Evolutionary conservation across 2,329 filamentous ascomycete genomes (phyloP).

Genomic region (Orbilia quercus): DNA sequence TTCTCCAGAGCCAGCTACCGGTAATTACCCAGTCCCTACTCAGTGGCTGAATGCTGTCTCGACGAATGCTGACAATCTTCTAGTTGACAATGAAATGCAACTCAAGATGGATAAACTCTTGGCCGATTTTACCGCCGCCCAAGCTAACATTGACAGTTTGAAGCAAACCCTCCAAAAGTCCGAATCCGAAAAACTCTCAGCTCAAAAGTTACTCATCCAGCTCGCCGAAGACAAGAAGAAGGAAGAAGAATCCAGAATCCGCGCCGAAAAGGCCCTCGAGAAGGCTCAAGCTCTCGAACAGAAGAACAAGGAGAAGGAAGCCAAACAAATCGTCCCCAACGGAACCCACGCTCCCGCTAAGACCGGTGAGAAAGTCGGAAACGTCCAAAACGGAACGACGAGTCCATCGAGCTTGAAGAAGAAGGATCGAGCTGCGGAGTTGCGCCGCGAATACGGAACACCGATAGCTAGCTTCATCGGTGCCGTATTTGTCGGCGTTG

Average conservation of each 20-base stretch:
- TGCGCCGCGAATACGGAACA: constrained; percentile 66
- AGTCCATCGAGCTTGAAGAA: constrained; percentile 63
- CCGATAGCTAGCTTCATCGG: constrained; percentile 85
- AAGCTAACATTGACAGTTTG: constrained; percentile 41
- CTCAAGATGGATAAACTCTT: constrained; percentile 47
- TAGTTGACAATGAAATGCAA: constrained; percentile 54
- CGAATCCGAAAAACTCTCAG: constrained; percentile 41
- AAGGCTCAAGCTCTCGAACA: constrained; percentile 57
- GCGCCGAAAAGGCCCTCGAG: constrained; percentile 57
- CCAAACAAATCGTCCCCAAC: constrained; percentile 63
- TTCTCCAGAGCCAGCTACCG: constrained; percentile 62
- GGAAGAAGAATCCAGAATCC: constrained; percentile 43
- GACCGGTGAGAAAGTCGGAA: constrained; percentile 63
- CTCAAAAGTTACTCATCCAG: constrained; percentile 33
- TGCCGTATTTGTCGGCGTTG: constrained; percentile 82
- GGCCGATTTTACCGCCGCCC: constrained; percentile 39
- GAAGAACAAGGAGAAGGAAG: constrained; percentile 61
- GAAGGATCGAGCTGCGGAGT: constrained; percentile 61
- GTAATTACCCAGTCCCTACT: constrained; percentile 27
- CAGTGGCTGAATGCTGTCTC: too few species aligned
- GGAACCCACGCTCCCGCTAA: constrained; percentile 67
- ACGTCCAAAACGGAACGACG: constrained; percentile 63
- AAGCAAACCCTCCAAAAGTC: constrained; percentile 38
- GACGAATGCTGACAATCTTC: constrained; percentile 27
- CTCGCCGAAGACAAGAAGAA: constrained; percentile 42